Conservation (phyloP, 768 basidiomycete genomes). For the Chlorophyllum brunneum region DNA sequence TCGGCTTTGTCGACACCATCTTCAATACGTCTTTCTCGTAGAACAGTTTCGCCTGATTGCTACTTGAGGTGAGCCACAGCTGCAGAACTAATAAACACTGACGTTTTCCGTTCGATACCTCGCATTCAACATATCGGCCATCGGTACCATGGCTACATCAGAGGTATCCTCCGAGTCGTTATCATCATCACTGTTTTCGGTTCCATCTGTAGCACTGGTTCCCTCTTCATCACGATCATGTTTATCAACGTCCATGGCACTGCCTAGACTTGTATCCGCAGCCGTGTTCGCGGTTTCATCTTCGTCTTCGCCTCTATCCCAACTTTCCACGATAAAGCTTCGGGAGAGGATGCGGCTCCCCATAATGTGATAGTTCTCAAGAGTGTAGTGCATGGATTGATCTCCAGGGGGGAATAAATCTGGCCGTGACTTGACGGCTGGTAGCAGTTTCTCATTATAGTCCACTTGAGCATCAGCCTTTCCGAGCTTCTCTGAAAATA, state of each 20-base stretch:
- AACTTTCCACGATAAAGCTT: slow-evolving; percentile 79
- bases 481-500: slow-evolving; percentile 79
- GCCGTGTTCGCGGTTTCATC: slow-evolving; percentile 23
- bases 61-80: not conserved
- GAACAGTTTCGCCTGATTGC: slow-evolving; percentile 74
- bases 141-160: slow-evolving; percentile 87
- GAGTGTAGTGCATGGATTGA: slow-evolving; percentile 49
- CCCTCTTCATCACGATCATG: slow-evolving; percentile 24
- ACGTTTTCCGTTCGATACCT: slow-evolving; percentile 83
- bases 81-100: slow-evolving; percentile 21
- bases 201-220: slow-evolving; percentile 37
- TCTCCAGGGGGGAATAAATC: slow-evolving; percentile 64
- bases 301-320: slow-evolving; percentile 37
- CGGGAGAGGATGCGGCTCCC: slow-evolving; percentile 91
- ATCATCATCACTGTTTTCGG: slow-evolving; percentile 32
- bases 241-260: slow-evolving; percentile 41
- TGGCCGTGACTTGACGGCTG: slow-evolving; percentile 61
- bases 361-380: slow-evolving; percentile 80
- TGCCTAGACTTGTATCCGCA: slow-evolving; percentile 29
- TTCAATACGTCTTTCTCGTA: slow-evolving; percentile 66
- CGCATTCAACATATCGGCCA: slow-evolving; percentile 96
- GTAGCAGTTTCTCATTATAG: slow-evolving; percentile 62
- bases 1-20: slow-evolving; percentile 78
- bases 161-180: slow-evolving; percentile 53
- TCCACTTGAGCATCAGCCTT: slow-evolving; percentile 75